Conservation (phyloP, 2,329 filamentous ascomycete species). For the Talaromyces sp. region DNA sequence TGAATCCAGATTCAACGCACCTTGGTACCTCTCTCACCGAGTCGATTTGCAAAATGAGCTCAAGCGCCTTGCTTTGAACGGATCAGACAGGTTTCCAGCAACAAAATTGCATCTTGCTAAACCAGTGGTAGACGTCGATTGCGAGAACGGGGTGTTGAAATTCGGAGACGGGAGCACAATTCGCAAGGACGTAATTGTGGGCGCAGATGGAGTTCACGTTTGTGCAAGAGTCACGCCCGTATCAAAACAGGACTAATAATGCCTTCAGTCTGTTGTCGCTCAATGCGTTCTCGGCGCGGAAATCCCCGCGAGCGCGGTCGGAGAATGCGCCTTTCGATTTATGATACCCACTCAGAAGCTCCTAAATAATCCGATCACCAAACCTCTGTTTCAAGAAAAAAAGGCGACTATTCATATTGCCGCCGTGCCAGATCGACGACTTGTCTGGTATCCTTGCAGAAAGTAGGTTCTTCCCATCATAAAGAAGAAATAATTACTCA, state of each 20-base stretch:
- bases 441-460: not conserved
- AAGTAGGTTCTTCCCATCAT: not conserved
- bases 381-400: not conserved
- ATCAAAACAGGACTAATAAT: not conserved
- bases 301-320: not conserved
- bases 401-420: not conserved
- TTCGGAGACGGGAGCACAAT: conserved; percentile 43
- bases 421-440: not conserved
- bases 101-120: conserved; percentile 38
- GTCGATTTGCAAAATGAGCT: conserved; percentile 49
- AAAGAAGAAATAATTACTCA: not conserved
- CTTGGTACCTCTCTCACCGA: conserved; percentile 51
- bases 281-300: not conserved
- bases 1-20: conserved; percentile 14
- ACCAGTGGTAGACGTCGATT: conserved; percentile 41
- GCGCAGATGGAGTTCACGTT: conserved; percentile 49
- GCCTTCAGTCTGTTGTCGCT: not conserved
- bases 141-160: conserved; percentile 34
- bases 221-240: not conserved
- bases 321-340: not conserved
- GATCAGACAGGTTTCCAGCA: conserved; percentile 27
- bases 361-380: not conserved
- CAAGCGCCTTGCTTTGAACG: conserved; percentile 41
- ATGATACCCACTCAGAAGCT: not conserved
- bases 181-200: conserved; percentile 47